Conservation (phyloP, 2,329 filamentous ascomycete genomes). For the Alternaria arbusti region DNA sequence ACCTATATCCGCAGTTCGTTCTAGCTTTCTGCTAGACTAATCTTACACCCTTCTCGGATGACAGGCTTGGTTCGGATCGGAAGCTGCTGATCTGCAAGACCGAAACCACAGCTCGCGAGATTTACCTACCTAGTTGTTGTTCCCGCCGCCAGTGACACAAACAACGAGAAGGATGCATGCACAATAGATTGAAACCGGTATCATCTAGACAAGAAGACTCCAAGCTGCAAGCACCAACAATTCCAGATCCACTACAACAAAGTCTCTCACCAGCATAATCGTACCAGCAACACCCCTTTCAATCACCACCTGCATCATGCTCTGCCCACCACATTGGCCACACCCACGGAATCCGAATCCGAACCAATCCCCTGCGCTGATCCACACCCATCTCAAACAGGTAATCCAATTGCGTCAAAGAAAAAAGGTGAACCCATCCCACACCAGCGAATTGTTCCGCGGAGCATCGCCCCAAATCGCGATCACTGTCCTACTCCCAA, state of each 20-base stretch:
- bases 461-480: neutral
- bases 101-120: neutral
- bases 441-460: neutral
- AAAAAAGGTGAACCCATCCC: neutral
- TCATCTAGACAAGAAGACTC: neutral
- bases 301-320: neutral
- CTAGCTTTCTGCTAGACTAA: neutral
- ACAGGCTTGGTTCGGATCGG: neutral
- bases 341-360: neutral
- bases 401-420: neutral
- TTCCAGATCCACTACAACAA: neutral
- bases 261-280: neutral
- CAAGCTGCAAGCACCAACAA: neutral
- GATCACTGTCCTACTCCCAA: neutral
- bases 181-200: neutral
- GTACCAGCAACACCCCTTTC: neutral
- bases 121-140: neutral
- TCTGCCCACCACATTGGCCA: neutral
- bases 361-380: neutral
- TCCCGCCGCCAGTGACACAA: neutral
- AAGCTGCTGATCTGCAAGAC: neutral
- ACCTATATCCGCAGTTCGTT: neutral
- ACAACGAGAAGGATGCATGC: neutral
- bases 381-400: neutral
- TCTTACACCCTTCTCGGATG: neutral